Evolutionary conservation across 169 alveolate genomes (phyloP).

Genomic region (Plasmodium fragile): DNA sequence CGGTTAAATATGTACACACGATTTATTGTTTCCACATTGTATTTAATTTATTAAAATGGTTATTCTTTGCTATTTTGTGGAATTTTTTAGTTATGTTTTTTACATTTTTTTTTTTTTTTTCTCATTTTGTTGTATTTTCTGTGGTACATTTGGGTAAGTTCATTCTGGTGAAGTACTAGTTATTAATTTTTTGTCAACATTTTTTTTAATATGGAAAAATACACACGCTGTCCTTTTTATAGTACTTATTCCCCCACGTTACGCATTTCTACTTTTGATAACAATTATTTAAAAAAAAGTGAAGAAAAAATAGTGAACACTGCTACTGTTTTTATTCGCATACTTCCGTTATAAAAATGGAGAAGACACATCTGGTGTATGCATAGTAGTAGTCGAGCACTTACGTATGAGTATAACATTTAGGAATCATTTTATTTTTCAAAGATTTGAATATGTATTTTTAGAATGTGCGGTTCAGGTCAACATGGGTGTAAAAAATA

Average conservation of each 20-base stretch:
- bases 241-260: background rate
- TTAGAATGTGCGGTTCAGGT: background rate
- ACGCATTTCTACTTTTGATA: background rate
- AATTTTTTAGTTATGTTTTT: background rate
- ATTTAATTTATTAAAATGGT: background rate
- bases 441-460: background rate
- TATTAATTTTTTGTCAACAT: background rate
- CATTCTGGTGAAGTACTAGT: background rate
- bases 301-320: background rate
- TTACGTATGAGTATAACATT: background rate
- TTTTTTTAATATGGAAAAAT: background rate
- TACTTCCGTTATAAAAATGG: background rate
- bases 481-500: background rate
- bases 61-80: background rate
- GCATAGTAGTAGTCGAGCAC: background rate
- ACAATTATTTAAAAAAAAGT: background rate
- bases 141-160: background rate
- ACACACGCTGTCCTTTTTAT: background rate
- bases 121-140: background rate
- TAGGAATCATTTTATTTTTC: background rate
- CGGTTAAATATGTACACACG: background rate
- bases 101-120: too few species aligned
- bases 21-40: background rate
- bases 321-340: background rate
- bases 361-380: background rate